phyloP scores from a whole-genome alignment of 176 grass and related monocot genomes.

The Carex pumila region DNA sequence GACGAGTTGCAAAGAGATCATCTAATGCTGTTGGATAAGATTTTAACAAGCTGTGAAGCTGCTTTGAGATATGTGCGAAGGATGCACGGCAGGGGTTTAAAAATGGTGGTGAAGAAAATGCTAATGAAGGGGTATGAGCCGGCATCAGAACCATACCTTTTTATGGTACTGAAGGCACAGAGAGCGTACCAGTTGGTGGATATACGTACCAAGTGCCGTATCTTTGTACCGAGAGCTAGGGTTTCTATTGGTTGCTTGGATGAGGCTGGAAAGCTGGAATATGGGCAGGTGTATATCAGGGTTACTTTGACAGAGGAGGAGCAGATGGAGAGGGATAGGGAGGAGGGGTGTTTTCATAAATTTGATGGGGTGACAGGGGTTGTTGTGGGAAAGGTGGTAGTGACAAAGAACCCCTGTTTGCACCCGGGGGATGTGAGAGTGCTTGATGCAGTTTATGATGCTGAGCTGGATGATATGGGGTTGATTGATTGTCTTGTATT shows the following conservation, averaged over 20 bases:
- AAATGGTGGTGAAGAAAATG: slow-evolving; percentile 50
- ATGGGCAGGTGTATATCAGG: slow-evolving; percentile 81
- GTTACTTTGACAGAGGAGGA: slow-evolving; percentile 74
- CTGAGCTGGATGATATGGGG: slow-evolving; percentile 47
- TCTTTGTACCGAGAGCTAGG: slow-evolving; percentile 78
- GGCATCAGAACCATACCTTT: slow-evolving; percentile 65
- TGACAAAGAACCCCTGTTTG: slow-evolving; percentile 90
- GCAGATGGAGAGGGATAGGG: slow-evolving; percentile 17
- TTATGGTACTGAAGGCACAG: slow-evolving; percentile 78
- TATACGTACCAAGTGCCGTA: slow-evolving; percentile 70
- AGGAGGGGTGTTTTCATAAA: slow-evolving; percentile 42
- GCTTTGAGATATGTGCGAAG: slow-evolving; percentile 63
- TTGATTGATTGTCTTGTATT: slow-evolving; percentile 82
- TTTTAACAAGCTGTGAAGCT: slow-evolving; percentile 57
- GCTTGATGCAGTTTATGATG: slow-evolving; percentile 72
- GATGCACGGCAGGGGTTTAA: slow-evolving; percentile 47
- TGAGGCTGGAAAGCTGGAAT: slow-evolving; percentile 54
- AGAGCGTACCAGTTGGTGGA: slow-evolving; percentile 61
- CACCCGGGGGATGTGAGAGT: slow-evolving; percentile 95
- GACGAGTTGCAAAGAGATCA: slow-evolving; percentile 62
- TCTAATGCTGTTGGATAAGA: slow-evolving; percentile 57
- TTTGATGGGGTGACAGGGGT: slow-evolving; percentile 38
- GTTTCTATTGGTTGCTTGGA: slow-evolving; percentile 94
- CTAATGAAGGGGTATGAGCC: slow-evolving; percentile 79
- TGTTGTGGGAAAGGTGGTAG: slow-evolving; percentile 61